Base-by-base conservation (phyloP, 2,329 filamentous ascomycete species). In the Pyricularia grisea region DNA sequence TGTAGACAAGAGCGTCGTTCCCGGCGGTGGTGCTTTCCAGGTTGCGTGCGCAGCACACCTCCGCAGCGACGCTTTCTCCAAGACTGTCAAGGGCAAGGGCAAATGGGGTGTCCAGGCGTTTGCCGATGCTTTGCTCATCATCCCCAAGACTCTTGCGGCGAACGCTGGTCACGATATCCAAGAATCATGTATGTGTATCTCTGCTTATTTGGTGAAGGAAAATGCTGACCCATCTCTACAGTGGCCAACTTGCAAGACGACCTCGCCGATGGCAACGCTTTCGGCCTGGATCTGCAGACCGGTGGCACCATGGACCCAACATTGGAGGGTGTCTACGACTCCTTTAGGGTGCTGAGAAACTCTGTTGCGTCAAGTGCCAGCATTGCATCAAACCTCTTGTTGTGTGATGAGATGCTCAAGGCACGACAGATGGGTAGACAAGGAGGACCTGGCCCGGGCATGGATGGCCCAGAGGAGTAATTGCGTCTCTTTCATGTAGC, bases 121-220 rank as follows among this genome's bases (percentile, higher is more conserved):
- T 79, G 92, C 95, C 9, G 94, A 99, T 80, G 94, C 95, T 68
- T 86, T 99, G 65, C 85, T 99, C 71, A 86, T 99, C 75, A 98
- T 99, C 76, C 95, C 95, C 75, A 99, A 99, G 87, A 98, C 94
- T 2, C 85, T 99, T 72, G 95, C 95, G 65, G 93, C 94, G 73
- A 99, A 99, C 77, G 93, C 93, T 68, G 95, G 95, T 70, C 94
- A 97, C 75, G 95, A 99, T 77, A 92, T 99, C 71, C 95, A 99
- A 81, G 95, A 99, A 82, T 90, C 93, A 73, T 83, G 92, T 94
- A 85, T 86, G 92, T 88, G 55, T 61, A 31, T 33, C 63, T 17
- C 12, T 30, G 17, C 74, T 74, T 70, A 76, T 31, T 5, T 23
- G 60, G 58, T 3, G 1, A 5, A 1, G 20, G 6, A 17, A 3